These are phyloP conservation scores for Sclerotinia subarctica DNA, from an alignment of 2,329 filamentous ascomycete species.

Conservation along the genomic window DNA sequence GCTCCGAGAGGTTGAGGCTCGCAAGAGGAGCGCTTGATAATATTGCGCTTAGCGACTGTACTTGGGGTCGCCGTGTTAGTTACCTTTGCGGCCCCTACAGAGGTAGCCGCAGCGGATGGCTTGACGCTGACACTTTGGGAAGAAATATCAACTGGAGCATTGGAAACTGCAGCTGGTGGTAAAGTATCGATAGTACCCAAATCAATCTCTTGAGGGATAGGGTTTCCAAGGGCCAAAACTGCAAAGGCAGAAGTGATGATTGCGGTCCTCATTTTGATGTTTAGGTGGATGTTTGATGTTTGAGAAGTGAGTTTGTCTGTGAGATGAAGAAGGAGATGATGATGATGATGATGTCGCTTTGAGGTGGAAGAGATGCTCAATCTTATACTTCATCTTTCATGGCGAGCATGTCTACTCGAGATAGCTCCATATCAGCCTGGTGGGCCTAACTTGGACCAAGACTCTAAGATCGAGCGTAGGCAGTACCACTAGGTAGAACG, in stretches of 20 bases:
- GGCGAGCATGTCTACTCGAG: background rate
- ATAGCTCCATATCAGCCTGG: background rate
- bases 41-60: background rate
- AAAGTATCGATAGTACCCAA: conserved; percentile 38
- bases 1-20: background rate
- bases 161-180: conserved; percentile 35
- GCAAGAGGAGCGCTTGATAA: background rate
- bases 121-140: background rate
- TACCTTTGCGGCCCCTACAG: background rate
- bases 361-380: background rate
- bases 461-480: background rate
- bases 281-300: background rate
- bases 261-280: conserved; percentile 26
- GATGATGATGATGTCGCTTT: background rate
- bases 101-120: background rate
- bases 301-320: background rate
- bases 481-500: background rate
- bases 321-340: background rate
- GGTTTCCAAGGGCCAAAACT: conserved; percentile 29
- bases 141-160: conserved; percentile 33
- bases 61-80: background rate
- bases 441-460: background rate
- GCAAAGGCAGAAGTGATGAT: conserved; percentile 28
- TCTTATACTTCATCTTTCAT: conserved; percentile 14
- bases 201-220: conserved; percentile 40